These are phyloP conservation scores for Uronychia setigera DNA, from an alignment of 73 alveolate genomes.

Conservation along the genomic window DNA sequence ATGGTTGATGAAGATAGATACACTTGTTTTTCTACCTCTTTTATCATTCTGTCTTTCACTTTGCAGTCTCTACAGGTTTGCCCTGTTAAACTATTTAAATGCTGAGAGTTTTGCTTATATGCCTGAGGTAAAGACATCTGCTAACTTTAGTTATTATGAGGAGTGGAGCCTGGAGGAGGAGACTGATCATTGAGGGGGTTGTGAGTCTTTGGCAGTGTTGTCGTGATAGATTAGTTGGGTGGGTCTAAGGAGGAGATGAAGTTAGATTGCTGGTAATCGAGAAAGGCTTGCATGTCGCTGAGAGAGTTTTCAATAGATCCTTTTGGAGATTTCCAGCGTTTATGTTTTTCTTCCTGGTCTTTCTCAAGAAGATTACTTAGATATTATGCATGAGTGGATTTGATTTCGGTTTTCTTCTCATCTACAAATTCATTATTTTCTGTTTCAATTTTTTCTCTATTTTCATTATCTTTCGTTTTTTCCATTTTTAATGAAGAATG, in stretches of 20 bases:
- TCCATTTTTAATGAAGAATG: not conserved
- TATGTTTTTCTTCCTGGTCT: not conserved
- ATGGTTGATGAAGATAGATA: not conserved
- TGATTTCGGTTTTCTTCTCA: not conserved
- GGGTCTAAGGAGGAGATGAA: not conserved
- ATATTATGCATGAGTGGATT: not conserved
- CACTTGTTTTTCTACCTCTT: not conserved
- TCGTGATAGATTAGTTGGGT: too few relatives aligned
- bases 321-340: not conserved
- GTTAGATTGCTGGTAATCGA: too few relatives aligned
- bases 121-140: not conserved
- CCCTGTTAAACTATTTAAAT: too few relatives aligned
- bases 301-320: not conserved
- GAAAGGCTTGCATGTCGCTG: too few relatives aligned
- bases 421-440: too few relatives aligned
- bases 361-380: not conserved
- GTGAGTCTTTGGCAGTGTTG: too few relatives aligned
- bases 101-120: not conserved
- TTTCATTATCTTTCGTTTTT: not conserved
- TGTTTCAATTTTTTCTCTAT: not conserved
- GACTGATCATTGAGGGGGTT: not conserved
- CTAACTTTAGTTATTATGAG: too few relatives aligned
- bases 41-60: not conserved
- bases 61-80: not conserved
- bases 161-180: not conserved